Evolutionary conservation across 2,329 filamentous ascomycete genomes (phyloP).

Genomic region (Alternaria incomplexa): DNA sequence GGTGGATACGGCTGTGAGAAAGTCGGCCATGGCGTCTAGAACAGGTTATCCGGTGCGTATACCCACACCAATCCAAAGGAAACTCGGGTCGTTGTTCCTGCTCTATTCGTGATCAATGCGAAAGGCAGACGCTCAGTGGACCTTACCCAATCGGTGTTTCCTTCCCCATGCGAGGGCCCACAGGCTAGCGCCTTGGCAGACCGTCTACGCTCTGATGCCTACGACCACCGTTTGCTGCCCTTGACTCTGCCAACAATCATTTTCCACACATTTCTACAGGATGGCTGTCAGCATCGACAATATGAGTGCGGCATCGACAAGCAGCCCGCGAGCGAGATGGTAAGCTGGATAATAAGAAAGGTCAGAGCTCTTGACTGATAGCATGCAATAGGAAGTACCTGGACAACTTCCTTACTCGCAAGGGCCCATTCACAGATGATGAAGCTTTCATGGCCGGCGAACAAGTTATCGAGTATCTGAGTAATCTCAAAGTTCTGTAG

Average conservation of each 20-base stretch:
- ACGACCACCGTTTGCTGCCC: constrained; percentile 22
- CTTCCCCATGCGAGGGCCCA: constrained; percentile 19
- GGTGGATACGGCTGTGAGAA: constrained; percentile 57
- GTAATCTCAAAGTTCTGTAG: constrained; percentile 65
- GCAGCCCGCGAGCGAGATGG: constrained; percentile 54
- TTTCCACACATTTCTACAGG: constrained; percentile 11
- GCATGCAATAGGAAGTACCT: constrained; percentile 73
- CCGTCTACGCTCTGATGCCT: constrained; percentile 30
- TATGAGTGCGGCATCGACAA: constrained; percentile 18
- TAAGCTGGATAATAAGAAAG: constrained; percentile 14
- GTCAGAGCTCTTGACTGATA: constrained; percentile 22
- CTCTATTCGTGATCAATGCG: background rate
- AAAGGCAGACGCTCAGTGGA: background rate
- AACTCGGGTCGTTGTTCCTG: background rate
- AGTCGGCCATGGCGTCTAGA: constrained; percentile 52
- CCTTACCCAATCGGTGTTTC: constrained; percentile 26
- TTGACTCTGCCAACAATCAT: constrained; percentile 11
- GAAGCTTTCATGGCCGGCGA: constrained; percentile 57
- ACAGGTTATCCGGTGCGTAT: background rate
- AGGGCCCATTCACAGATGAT: constrained; percentile 81
- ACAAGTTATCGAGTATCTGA: constrained; percentile 52
- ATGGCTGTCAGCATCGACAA: constrained; percentile 33
- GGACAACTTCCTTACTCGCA: constrained; percentile 76
- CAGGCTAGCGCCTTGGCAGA: constrained; percentile 33
- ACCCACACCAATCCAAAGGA: background rate